These are phyloP conservation scores for Microbotryum violaceum DNA, from an alignment of 1,284 basidiomycete genomes.

Conservation along the genomic window DNA sequence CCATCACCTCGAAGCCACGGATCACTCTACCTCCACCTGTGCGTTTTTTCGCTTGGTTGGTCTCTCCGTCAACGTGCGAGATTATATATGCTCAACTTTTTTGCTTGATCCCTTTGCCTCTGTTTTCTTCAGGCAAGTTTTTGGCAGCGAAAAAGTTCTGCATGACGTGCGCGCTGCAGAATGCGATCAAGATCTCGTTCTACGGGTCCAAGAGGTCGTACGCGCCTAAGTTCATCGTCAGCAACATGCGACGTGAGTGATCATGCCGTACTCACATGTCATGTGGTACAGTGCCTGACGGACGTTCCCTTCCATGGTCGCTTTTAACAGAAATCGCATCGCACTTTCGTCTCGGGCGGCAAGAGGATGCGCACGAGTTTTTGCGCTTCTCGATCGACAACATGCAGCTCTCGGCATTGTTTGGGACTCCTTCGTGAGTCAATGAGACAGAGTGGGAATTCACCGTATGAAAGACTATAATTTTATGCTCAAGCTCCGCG, in stretches of 20 bases:
- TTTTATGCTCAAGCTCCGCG: not conserved
- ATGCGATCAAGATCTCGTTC: slow-evolving; percentile 50
- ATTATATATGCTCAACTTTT: no score
- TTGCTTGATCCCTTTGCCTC: no score
- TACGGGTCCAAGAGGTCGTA: not conserved
- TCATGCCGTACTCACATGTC: not conserved
- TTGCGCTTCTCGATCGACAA: slow-evolving; percentile 86
- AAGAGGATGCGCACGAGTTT: slow-evolving; percentile 98
- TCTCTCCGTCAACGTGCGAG: not conserved
- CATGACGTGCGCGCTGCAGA: slow-evolving; percentile 63
- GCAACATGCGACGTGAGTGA: slow-evolving; percentile 30
- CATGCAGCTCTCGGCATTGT: slow-evolving; percentile 30
- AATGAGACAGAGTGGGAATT: slow-evolving; percentile 1
- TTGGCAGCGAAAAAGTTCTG: slow-evolving; percentile 51
- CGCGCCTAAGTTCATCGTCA: slow-evolving; percentile 25
- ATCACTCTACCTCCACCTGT: slow-evolving; percentile 52
- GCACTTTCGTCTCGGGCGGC: slow-evolving; percentile 78
- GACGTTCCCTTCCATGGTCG: not conserved
- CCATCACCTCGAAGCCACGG: slow-evolving; percentile 46
- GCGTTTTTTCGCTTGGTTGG: slow-evolving; percentile 33
- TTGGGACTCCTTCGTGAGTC: slow-evolving; percentile 7
- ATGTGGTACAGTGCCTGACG: not conserved
- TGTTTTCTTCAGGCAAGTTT: slow-evolving; percentile 30
- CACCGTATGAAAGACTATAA: not conserved
- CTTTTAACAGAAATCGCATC: slow-evolving; percentile 70